Base-by-base conservation (phyloP, 1,284 basidiomycete genomes). In the Neotropicomus parvogracilis region DNA sequence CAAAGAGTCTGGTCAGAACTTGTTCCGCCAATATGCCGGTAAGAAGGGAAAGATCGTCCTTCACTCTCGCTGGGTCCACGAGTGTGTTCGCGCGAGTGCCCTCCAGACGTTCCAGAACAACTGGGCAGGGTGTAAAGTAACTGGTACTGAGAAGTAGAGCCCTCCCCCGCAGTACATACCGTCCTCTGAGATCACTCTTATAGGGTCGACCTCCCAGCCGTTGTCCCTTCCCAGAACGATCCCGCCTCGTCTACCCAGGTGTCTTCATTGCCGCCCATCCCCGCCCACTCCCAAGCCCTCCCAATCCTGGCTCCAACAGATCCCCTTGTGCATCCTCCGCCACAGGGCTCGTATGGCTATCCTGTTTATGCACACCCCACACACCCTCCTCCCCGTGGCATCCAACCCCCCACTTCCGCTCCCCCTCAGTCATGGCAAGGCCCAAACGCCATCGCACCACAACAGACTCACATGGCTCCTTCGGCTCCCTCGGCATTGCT, bases 31-130 rank as follows among this genome's bases (percentile, higher is more conserved):
- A 58, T 90, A 87, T 63, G 77, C 75, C 3, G 75, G 77, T 38
- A 89, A 88, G 69, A 89, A 86, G 64, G 80, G 78, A 28, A 90
- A 89, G 62, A 73, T 88, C 36, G 78, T 91, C 4, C 77, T 91
- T 7, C 74, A 79, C 57, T 75, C 78, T 4, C 75, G 75, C 39
- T 91, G 88, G 88, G 75, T 88, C 20, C 73, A 78, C 47, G 84
- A 87, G 60, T 91, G 88, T 58, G 72, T 91, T 56, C 77, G 80
- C 53, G 68, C 74, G 3, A 76, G 78, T 44, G 73, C 75, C 37
- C 71, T 91, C 36, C 85, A 86, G 63, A 86, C 83, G 0, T 89
- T 82, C 58, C 76, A 80, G 46, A 79, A 71, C 49, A 81, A 86
- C 58, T 91, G 83, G 78, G 87, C 83, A 14, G 83, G 79, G 19